Evolutionary conservation across 768 basidiomycete species (phyloP), one percentile per base, ranked within the genome.

Genomic region (Sistotremastrum suecicum): DNA sequence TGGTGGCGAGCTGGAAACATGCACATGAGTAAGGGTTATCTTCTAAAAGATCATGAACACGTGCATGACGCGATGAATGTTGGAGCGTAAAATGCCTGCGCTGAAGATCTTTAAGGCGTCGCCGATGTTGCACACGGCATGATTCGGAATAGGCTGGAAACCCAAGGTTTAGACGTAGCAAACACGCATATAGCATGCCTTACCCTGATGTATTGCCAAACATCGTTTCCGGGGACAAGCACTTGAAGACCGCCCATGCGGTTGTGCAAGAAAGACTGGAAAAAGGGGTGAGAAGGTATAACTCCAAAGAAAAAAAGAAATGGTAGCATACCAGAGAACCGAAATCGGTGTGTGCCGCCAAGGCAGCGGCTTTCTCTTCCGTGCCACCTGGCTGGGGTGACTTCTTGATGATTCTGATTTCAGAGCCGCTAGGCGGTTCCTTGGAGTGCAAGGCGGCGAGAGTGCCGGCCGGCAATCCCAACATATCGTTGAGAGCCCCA

Each of bases 171-270:
- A 10, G 36, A 42, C 42, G 48, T 12, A n/a, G 31, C 11, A 11
- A 43, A 37, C 28, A 40, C 20, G 31, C 20, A 10, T 20, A 31
- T 20, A 30, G 38, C 28, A 36, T 34, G 29, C 32, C 54, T 10
- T 29, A 66, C 67, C 61, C 67, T 69, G 35, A 70, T 58, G 48
- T 68, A 68, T 40, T 63, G 58, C 67, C 67, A 70, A 34, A 55
- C 51, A 6, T 60, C 57, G 0, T 60, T 50, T 3, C 63, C 66
- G 6, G 68, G 67, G 7, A 60, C 57, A 45, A 68, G 56, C 9
- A 70, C 66, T 49, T 68, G 68, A n/a, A 70, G 58, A 3, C 68
- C 68, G 8, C 68, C 68, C 5, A 70, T 55, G n/a, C 64, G 61
- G 49, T 70, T 70, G 49, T 65, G 61, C 37, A 69, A 56, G 47